Percentiles rank a stretch among this genome's conserved stretches.
Conservation (phyloP, 192 early-diverging fungal species). For the Backusella liffmaniae region DNA sequence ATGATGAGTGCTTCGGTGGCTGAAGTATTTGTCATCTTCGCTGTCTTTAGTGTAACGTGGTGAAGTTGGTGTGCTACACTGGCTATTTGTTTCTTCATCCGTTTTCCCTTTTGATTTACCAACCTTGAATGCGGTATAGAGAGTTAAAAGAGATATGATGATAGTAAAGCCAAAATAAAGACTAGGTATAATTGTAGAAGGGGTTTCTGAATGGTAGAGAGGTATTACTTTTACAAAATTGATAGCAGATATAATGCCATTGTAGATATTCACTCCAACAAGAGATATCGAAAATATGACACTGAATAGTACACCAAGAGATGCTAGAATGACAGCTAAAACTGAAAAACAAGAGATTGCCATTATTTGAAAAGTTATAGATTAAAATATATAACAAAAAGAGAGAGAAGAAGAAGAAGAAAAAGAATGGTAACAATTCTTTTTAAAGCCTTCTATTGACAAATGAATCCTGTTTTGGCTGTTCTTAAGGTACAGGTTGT, state of each 20-base stretch:
- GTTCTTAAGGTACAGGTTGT: not conserved
- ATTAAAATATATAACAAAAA: not conserved
- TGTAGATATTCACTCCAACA: not conserved
- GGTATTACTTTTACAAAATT: not conserved
- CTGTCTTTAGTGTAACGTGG: slow-evolving; percentile 1
- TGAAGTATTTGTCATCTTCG: not conserved
- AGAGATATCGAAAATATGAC: not conserved
- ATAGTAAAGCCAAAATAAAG: slow-evolving; percentile 2
- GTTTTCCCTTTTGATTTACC: slow-evolving; percentile 1
- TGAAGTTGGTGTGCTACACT: slow-evolving; percentile 7
- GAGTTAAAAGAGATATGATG: not conserved
- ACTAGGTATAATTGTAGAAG: not conserved
- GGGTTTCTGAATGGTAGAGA: not conserved
- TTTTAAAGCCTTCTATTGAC: not conserved
- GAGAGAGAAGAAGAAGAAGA: not conserved
- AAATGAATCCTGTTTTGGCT: not conserved
- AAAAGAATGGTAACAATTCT: not conserved
- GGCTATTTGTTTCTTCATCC: not conserved
- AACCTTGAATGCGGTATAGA: not conserved
- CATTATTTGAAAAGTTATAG: not conserved
- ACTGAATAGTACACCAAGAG: not conserved
- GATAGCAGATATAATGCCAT: not conserved
- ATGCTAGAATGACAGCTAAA: slow-evolving; percentile 3
- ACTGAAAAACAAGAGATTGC: not conserved
- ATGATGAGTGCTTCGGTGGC: not conserved